Evolutionary conservation across 2,329 filamentous ascomycete species (phyloP), one percentile per base, ranked within the genome.

Genomic region (Penicillium sp.): DNA sequence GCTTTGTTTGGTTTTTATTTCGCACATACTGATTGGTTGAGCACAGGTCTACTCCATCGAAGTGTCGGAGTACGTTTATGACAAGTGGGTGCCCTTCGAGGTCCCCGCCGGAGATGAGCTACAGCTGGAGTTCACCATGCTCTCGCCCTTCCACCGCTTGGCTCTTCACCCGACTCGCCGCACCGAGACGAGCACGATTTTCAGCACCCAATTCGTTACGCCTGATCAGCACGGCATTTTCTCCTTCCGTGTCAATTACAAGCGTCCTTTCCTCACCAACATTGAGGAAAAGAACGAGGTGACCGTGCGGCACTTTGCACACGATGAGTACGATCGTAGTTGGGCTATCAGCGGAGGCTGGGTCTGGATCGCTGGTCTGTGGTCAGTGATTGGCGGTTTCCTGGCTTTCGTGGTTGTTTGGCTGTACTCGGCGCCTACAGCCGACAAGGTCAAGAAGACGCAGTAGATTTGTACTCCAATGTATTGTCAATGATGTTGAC

Each of bases 191-290:
- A 79, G 80, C 48, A 82, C 85, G 33, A 75, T 84, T 45, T 98
- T 82, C 72, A 75, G 76, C 47, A 75, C 77, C 30, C 75, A 77
- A 15, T 95, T 98, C 68, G 84, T 75, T 48, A 76, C 90, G 3
- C 92, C 92, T 3, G 92, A 98, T 64, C 92, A 98, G 68, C 92
- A 98, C 70, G 92, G 92, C 61, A 95, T 98, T 68, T 98, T 96
- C 76, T 94, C 94, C 71, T 96, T 98, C 76, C 80, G 82, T 61
- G 76, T 96, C 66, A 94, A 95, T 75, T 95, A 96, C 76, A 94
- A 94, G 74, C 81, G 92, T 5, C 88, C 90, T 1, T 94, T 95
- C 73, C 69, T 94, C 52, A 92, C 80, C 56, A 84, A 81, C 62
- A 64, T 98, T 36, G 89, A 95, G 61, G 88, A 95, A 72, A 96